Percentiles rank a stretch among this genome's conserved stretches.
These are phyloP conservation scores for Globisporangium yorkense DNA, from an alignment of 352 stramenopile genomes.

Conservation along the genomic window DNA sequence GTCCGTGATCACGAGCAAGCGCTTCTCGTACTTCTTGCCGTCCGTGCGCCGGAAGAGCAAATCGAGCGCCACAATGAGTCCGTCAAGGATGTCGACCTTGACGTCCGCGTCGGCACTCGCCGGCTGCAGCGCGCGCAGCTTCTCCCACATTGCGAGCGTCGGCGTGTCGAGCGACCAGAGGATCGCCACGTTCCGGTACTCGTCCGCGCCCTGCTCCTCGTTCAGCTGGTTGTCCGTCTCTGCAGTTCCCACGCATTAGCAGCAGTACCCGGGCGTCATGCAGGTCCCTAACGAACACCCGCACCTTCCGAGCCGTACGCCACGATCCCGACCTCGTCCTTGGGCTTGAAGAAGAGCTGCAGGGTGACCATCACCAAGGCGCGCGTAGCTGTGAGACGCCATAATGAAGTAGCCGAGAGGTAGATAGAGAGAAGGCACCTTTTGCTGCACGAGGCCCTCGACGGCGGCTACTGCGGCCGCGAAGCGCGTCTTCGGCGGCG, in stretches of 20 bases:
- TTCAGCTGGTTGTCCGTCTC: constrained; percentile 81
- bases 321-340: constrained; percentile 79
- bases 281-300: neutral
- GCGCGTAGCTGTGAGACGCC: neutral
- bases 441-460: constrained; percentile 65
- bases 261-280: neutral
- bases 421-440: constrained; percentile 19
- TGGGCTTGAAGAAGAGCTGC: constrained; percentile 73
- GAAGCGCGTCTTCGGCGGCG: constrained; percentile 43
- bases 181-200: constrained; percentile 63
- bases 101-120: constrained; percentile 9
- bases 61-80: constrained; percentile 78
- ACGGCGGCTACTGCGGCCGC: constrained; percentile 49
- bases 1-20: constrained; percentile 74
- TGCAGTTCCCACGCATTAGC: constrained; percentile 5
- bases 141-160: constrained; percentile 57
- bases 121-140: constrained; percentile 32
- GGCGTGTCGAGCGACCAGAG: constrained; percentile 55
- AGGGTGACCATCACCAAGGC: neutral
- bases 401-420: neutral
- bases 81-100: constrained; percentile 73
- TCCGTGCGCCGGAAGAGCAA: constrained; percentile 69
- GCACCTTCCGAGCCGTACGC: constrained; percentile 58
- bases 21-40: constrained; percentile 74
- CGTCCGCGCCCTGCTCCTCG: constrained; percentile 47